These are phyloP conservation scores for Xylaria sp. DNA, from an alignment of 2,329 filamentous ascomycete genomes.

Conservation along the genomic window DNA sequence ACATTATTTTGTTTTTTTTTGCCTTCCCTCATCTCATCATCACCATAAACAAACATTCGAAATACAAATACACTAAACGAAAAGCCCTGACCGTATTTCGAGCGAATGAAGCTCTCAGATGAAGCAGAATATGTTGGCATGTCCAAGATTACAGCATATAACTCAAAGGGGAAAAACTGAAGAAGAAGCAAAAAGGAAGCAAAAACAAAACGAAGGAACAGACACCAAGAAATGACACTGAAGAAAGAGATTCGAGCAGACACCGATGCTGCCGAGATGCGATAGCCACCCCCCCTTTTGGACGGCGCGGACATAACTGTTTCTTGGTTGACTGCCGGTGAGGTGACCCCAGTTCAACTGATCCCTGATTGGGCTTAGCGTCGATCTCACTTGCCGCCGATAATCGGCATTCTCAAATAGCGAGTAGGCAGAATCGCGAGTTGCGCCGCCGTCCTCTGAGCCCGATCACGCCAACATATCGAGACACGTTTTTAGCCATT, in stretches of 20 bases:
- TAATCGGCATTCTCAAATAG: conserved; percentile 1
- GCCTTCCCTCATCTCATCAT: neutral
- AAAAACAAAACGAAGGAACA: neutral
- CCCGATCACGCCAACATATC: neutral
- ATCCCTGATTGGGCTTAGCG: conserved; percentile 15
- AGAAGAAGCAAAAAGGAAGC: neutral
- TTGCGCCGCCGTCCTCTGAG: neutral
- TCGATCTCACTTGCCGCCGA: neutral
- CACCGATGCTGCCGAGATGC: conserved; percentile 6
- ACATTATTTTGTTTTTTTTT: neutral
- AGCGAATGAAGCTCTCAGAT: neutral
- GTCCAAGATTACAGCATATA: neutral
- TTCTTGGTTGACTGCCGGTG: neutral
- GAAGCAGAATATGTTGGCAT: neutral
- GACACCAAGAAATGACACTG: neutral
- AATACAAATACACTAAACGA: neutral
- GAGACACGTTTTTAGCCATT: neutral
- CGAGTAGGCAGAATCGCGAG: neutral
- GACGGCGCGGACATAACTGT: neutral
- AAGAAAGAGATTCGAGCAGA: conserved; percentile 4
- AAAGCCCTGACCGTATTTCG: neutral
- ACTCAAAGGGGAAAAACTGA: neutral
- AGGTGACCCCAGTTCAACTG: neutral
- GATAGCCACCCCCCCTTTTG: neutral
- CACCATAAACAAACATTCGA: too few relatives aligned